phyloP scores from a whole-genome alignment of 306 rosid species.

The Prinsepia uniflora region DNA sequence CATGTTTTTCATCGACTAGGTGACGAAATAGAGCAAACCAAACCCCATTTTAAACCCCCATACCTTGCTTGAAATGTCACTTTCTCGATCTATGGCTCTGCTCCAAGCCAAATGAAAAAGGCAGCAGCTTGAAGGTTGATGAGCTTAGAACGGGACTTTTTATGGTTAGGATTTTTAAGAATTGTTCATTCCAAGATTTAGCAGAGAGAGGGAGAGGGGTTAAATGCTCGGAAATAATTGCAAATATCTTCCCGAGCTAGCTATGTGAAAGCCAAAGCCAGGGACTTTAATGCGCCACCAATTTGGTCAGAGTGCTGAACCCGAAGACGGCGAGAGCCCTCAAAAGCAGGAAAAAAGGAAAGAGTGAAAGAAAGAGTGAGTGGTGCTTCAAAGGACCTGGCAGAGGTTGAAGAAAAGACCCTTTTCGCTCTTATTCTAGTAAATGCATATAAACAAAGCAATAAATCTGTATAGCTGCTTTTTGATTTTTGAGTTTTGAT shows the following conservation, averaged over 20 bases:
- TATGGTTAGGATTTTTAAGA: constrained; percentile 4
- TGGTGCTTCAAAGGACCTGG: constrained; percentile 13
- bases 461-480: constrained; percentile 17
- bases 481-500: neutral
- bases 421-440: constrained; percentile 41
- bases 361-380: neutral
- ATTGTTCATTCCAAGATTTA: constrained; percentile 21
- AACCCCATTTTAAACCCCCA: constrained; percentile 11
- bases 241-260: neutral
- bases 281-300: constrained; percentile 57
- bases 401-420: constrained; percentile 35
- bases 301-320: constrained; percentile 46
- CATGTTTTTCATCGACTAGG: constrained; percentile 16
- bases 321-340: constrained; percentile 68
- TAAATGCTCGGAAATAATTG: constrained; percentile 35
- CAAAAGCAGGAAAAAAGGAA: constrained; percentile 45
- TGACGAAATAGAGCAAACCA: constrained; percentile 1
- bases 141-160: neutral
- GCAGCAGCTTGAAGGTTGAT: neutral
- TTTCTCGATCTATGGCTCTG: constrained; percentile 29
- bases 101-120: neutral
- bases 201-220: constrained; percentile 20
- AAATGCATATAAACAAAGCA: constrained; percentile 18
- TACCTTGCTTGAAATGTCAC: constrained; percentile 50
- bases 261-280: constrained; percentile 17